Evolutionary conservation across 2,329 filamentous ascomycete species (phyloP), one percentile per base, ranked within the genome.

Genomic region (Fusarium sp.): DNA sequence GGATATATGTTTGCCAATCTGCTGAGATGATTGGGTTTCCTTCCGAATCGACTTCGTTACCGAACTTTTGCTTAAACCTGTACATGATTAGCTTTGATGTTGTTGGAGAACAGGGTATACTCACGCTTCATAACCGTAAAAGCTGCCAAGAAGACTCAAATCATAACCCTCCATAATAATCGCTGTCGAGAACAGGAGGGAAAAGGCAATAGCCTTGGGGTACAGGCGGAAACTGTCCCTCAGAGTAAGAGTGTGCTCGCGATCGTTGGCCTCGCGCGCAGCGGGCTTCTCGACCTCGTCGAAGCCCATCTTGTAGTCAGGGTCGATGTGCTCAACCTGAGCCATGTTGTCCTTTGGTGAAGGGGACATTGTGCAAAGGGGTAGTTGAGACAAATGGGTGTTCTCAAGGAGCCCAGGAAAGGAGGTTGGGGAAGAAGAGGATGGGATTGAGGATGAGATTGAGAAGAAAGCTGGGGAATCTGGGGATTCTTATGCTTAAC

Each of bases 151-250:
- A 34, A 64, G 40, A 32, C 59, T 64, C 81, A 69, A 83, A 79
- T 22, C 80, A 15, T 64, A 64, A n/a, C 61, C 79, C 30, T 81
- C 80, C 80, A 82, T 81, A 66, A 81, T 72, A 30, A 81, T 78
- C 14, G 78, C 79, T 0, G 79, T 76, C 4, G 80, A 81, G 47
- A 82, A 73, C 43, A 81, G 75, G 27, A 81, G 61, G 46, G 79
- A 81, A 78, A 79, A 81, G 29, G 77, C 57, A 29, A 76, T 78
- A 5, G 80, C 80, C 40, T 77, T 80, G 25, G 67, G 71, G 53
- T 81, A 85, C 5, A 83, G 75, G 55, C 77, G 80, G 55, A 85
- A 73, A 15, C 82, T 79, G 22, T 77, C 64, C 22, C 70, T 18
- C 9, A 81, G 53, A 8, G 74, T 75, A 56, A 81, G 65, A 42